Percentiles rank a stretch among this genome's conserved stretches.
These are phyloP conservation scores for Aspergillus clavatus DNA, from an alignment of 2,329 filamentous ascomycete species.

Conservation along the genomic window DNA sequence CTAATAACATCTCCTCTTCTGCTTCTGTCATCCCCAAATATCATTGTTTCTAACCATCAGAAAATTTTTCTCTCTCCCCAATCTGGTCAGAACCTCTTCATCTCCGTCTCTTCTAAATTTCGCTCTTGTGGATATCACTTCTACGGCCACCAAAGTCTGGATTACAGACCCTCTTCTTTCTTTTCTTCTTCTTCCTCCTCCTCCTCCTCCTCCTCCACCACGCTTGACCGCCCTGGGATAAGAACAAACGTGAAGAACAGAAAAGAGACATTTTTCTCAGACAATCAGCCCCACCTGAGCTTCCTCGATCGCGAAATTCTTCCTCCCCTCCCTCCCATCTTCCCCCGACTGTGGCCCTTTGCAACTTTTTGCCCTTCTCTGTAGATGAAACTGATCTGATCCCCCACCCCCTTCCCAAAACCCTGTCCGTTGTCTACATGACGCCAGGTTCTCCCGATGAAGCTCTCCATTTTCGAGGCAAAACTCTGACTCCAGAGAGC, in stretches of 20 bases:
- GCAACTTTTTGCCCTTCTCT: slow-evolving; percentile 14
- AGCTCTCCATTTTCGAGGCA: slow-evolving; percentile 57
- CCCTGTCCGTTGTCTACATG: slow-evolving; percentile 46
- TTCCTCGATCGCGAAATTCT: slow-evolving; percentile 31
- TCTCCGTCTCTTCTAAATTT: too few relatives aligned
- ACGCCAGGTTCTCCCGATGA: slow-evolving; percentile 48
- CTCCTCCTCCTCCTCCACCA: slow-evolving; percentile 7
- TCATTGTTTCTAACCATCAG: too few relatives aligned
- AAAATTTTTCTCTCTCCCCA: too few relatives aligned
- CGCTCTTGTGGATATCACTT: too few relatives aligned
- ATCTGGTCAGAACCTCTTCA: too few relatives aligned
- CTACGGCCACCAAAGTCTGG: too few relatives aligned
- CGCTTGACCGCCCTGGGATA: slow-evolving; percentile 13
- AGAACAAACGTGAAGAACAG: neutral
- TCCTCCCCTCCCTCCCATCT: slow-evolving; percentile 10
- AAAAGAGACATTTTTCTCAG: slow-evolving; percentile 18
- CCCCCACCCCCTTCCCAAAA: too few relatives aligned
- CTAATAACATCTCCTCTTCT: neutral
- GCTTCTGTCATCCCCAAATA: slow-evolving; percentile 2
- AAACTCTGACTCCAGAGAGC: slow-evolving; percentile 64
- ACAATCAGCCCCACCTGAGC: slow-evolving; percentile 36
- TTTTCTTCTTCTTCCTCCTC: slow-evolving; percentile 1
- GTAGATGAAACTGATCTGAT: slow-evolving; percentile 38
- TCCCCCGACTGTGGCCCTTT: slow-evolving; percentile 6
- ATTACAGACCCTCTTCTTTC: slow-evolving; percentile 1